Conservation (phyloP, 2,329 filamentous ascomycete species). For the Claviceps digitariae region DNA sequence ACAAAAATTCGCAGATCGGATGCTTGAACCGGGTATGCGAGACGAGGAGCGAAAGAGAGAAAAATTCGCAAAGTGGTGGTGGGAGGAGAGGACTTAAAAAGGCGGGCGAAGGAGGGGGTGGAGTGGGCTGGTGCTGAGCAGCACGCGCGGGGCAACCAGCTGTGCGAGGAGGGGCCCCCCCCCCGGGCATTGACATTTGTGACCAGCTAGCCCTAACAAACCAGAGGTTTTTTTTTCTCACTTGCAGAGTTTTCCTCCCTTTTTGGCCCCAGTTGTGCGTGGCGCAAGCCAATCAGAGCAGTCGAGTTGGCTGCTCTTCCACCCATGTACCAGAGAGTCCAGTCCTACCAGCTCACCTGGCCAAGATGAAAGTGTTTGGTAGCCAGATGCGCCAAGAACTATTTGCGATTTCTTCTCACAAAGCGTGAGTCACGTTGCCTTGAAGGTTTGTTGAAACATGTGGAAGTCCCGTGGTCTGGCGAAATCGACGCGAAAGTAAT, state of each 20-base stretch:
- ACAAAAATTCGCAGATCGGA: constrained; percentile 29
- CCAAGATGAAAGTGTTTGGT: not conserved
- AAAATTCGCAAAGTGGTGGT: constrained; percentile 22
- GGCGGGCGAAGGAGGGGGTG: constrained; percentile 16
- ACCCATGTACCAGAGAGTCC: not conserved
- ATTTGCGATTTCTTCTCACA: not conserved
- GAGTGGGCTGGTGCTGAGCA: constrained; percentile 13
- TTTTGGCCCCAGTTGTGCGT: constrained; percentile 3
- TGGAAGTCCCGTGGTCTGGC: not conserved
- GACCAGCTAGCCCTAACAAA: constrained; percentile 22
- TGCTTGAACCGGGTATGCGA: constrained; percentile 32
- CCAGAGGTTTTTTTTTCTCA: constrained; percentile 14
- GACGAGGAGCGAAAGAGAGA: constrained; percentile 26
- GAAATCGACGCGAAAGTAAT: not conserved
- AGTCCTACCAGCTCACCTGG: not conserved
- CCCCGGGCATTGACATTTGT: no score
- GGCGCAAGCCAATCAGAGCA: constrained; percentile 6
- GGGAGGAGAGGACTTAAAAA: constrained; percentile 27
- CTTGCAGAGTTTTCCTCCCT: constrained; percentile 9
- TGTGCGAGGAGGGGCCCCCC: not conserved
- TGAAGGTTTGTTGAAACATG: not conserved
- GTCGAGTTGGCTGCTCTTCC: not conserved
- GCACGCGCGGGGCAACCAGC: constrained; percentile 23
- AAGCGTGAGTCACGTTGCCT: no score
- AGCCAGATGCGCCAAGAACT: no score